phyloP scores from a whole-genome alignment of 129 eudicot species.

The Gnaphalium uliginosum region DNA sequence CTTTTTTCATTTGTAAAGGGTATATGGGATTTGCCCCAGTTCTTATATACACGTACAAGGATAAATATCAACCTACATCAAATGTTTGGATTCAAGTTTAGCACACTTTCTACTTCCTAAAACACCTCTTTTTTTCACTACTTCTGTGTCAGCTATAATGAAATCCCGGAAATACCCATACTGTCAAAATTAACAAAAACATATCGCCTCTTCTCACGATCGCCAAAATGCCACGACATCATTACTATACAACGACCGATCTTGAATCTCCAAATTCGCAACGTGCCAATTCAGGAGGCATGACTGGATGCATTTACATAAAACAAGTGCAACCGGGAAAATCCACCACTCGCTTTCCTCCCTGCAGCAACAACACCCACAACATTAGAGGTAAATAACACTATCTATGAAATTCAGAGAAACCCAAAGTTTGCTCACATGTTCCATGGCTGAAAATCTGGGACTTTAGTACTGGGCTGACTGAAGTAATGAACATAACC shows the following conservation, averaged over 20 bases:
- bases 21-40: conserved; percentile 31
- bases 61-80: conserved; percentile 21
- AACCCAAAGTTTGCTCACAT: conserved; percentile 36
- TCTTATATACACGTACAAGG: conserved; percentile 27
- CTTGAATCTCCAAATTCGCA: conserved; percentile 86
- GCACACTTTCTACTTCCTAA: conserved; percentile 25
- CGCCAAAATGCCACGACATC: conserved; percentile 72
- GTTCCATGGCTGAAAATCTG: conserved; percentile 78
- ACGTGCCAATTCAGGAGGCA: conserved; percentile 76
- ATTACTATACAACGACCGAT: conserved; percentile 70
- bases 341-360: conserved; percentile 92
- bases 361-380: conserved; percentile 39
- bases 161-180: conserved; percentile 19
- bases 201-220: conserved; percentile 31
- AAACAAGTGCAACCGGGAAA: conserved; percentile 66
- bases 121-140: conserved; percentile 27
- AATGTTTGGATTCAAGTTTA: conserved; percentile 17
- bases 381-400: not conserved
- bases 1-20: conserved; percentile 24
- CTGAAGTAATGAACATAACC: conserved; percentile 59
- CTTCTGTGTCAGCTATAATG: conserved; percentile 30
- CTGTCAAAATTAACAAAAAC: conserved; percentile 22
- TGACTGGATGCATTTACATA: conserved; percentile 75
- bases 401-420: not conserved
- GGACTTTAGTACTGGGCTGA: conserved; percentile 45